Evolutionary conservation across 306 rosid genomes (phyloP).

Genomic region (Cicer judaicum): DNA sequence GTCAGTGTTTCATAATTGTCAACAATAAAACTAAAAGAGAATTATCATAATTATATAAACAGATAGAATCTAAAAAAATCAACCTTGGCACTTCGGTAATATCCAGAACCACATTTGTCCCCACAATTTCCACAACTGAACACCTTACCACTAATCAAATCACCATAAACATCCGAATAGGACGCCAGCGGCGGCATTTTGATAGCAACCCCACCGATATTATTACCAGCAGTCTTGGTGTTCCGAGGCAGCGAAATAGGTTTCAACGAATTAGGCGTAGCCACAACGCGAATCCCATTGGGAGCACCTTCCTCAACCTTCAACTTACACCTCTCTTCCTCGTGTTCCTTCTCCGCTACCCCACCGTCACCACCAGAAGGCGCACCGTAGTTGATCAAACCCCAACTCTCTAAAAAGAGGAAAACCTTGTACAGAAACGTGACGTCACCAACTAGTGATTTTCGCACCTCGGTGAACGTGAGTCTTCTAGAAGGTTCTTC

Average conservation of each 20-base stretch:
- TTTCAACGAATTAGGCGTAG: conserved; percentile 73
- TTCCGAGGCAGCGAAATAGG: conserved; percentile 55
- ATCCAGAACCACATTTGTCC: conserved; percentile 62
- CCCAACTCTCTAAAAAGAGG: conserved; percentile 72
- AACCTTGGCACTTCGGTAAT: conserved; percentile 69
- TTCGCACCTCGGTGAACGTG: conserved; percentile 82
- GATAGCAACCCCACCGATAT: conserved; percentile 43
- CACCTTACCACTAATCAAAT: conserved; percentile 53
- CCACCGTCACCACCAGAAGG: conserved; percentile 38
- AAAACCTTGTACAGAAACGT: conserved; percentile 76
- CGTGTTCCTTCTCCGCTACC: conserved; percentile 40
- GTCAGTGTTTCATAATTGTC: background rate
- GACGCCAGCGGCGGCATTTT: conserved; percentile 74
- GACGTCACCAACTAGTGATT: conserved; percentile 88
- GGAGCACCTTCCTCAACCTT: conserved; percentile 83
- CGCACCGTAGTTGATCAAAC: conserved; percentile 73
- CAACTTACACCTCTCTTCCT: conserved; percentile 51
- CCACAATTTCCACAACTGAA: conserved; percentile 67
- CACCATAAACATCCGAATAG: conserved; percentile 66
- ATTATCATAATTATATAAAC: background rate
- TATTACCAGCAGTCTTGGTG: conserved; percentile 28
- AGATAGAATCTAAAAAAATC: background rate
- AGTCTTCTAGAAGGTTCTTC: conserved; percentile 88
- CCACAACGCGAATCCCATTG: conserved; percentile 80
- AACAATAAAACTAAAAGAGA: conserved; percentile 1